Evolutionary conservation across 2,329 filamentous ascomycete species (phyloP).

Genomic region (Fusarium gaditjirri): DNA sequence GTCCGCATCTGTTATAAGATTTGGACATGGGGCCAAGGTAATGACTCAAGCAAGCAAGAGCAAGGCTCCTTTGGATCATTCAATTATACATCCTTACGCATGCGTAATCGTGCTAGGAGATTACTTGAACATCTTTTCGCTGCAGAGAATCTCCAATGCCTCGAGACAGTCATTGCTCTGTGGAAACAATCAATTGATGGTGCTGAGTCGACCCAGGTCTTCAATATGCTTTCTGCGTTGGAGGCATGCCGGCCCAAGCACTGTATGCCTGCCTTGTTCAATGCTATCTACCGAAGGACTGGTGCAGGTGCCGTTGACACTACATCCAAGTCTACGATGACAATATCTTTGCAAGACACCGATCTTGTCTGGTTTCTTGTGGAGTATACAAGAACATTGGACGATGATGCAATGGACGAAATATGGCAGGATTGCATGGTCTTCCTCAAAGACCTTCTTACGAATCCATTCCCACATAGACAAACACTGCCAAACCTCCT

Average conservation of each 20-base stretch:
- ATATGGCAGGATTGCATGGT: constrained; percentile 96
- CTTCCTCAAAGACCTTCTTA: constrained; percentile 88
- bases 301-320: constrained; percentile 84
- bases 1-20: constrained; percentile 92
- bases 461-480: constrained; percentile 93
- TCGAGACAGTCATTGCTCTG: constrained; percentile 89
- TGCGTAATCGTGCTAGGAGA: constrained; percentile 88
- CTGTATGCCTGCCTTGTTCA: constrained; percentile 93
- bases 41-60: constrained; percentile 70
- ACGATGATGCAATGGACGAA: constrained; percentile 98
- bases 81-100: constrained; percentile 87
- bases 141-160: constrained; percentile 89
- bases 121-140: constrained; percentile 93
- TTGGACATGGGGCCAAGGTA: constrained; percentile 88
- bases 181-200: constrained; percentile 71
- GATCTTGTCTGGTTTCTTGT: constrained; percentile 91
- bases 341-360: constrained; percentile 82
- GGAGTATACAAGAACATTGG: constrained; percentile 87
- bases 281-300: constrained; percentile 93
- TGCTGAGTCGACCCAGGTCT: constrained; percentile 70
- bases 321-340: constrained; percentile 85
- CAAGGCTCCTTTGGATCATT: constrained; percentile 80
- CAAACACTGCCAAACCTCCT: constrained; percentile 88
- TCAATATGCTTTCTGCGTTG: constrained; percentile 88
- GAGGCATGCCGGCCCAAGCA: constrained; percentile 92